Base-by-base conservation (phyloP, 2,329 filamentous ascomycete genomes). In the Colletotrichum tropicicola region DNA sequence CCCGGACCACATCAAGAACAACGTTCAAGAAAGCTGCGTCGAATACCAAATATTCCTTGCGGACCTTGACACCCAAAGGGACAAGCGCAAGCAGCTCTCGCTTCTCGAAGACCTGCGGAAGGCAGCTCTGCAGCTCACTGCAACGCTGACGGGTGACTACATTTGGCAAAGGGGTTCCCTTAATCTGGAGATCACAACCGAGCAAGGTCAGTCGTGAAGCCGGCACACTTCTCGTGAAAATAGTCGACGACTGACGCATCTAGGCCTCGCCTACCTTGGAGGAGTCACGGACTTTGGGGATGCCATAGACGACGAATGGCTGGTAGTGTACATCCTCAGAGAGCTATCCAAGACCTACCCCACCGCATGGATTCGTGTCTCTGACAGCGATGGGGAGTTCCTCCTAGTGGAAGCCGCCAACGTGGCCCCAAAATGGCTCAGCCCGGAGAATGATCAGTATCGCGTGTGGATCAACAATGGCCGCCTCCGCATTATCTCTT, bases 271-370 rank as follows among this genome's bases (percentile, higher is more conserved):
- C n/a, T 89, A 90, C 68, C 85, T 99, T 6, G 86, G 88, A 68
- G 95, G 95, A 19, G 83, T 84, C 54, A 96, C 93, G 1, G 92
- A 95, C 74, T 98, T 94, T 72, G 94, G 95, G 8, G 97, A 99
- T 77, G 96, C 94, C 0, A 90, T 98, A 4, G 95, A 97, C 73
- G 96, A 99, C 72, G 97, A 99, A 80, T 99, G 96, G 97, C 86
- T 98, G 6, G 90, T 98, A 65, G 94, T 98, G 19, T 97, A 94
- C 78, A 81, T 98, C 5, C 83, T 99, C 28, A 89, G 92, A 45
- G 91, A 97, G 78, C 80, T 98, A 70, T 94, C 91, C 70, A 91
- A 85, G 70, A 83, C 86, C 37, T 92, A 92, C 71, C 82, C 88
- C 5, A 84, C 91, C 65, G 82, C 94, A 7, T 99, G 95, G 94